These are phyloP conservation scores for Jamesozyma piceae DNA, from an alignment of 805 yeast species.

Conservation along the genomic window DNA sequence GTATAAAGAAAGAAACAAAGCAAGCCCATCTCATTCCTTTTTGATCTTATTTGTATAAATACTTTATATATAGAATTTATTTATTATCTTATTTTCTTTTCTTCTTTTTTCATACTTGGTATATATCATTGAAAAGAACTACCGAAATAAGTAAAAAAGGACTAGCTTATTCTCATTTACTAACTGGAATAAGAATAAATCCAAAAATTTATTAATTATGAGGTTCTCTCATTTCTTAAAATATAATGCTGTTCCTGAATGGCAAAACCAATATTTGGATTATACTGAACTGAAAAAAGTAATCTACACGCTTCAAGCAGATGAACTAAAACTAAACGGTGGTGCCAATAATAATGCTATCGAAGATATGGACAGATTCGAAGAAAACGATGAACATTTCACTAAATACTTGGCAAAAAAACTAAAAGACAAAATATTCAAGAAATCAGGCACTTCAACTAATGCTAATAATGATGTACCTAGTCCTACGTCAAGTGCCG, in stretches of 20 bases:
- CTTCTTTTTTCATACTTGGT: no score
- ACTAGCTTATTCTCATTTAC: no score
- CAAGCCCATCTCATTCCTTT: no score
- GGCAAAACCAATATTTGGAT: constrained; percentile 76
- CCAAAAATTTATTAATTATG: no score
- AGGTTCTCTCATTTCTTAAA: constrained; percentile 60
- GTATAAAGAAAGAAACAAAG: no score
- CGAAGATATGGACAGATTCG: neutral
- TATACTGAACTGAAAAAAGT: constrained; percentile 50
- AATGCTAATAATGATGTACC: neutral
- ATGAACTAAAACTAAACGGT: constrained; percentile 16
- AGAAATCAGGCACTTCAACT: neutral
- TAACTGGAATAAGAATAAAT: no score
- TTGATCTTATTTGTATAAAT: no score
- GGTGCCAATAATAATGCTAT: neutral
- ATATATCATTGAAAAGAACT: no score
- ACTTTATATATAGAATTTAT: no score
- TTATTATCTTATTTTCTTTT: no score
- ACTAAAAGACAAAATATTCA: constrained; percentile 10
- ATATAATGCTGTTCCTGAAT: constrained; percentile 71
- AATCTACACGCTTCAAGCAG: constrained; percentile 45
- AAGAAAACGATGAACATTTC: constrained; percentile 1
- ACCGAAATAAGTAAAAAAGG: no score
- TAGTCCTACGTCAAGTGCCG: neutral
- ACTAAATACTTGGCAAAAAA: constrained; percentile 7